Base-by-base conservation (phyloP, 306 rosid genomes). In the Pyrus pyrifolia region DNA sequence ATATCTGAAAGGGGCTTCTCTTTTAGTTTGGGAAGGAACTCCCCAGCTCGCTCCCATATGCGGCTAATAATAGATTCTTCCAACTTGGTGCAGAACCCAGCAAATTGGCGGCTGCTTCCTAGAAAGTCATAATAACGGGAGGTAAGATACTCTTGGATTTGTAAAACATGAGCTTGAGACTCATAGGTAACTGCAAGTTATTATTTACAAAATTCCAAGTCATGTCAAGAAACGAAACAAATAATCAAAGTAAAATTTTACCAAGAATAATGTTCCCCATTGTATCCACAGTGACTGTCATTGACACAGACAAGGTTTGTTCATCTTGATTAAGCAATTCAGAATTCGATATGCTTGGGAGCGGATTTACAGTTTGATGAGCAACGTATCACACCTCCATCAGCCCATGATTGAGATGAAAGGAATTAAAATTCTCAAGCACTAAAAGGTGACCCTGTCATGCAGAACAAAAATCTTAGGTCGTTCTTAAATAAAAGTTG, bases 81-180 rank as follows among this genome's bases (percentile, higher is more conserved):
- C 82, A 75, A 82, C 71, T 91, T 90, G 62, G 89, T 86, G 85
- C 77, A 69, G 87, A 94, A 91, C 59, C 96, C 97, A 71, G 78
- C 84, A 84, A 94, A 94, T 78, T 91, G 91, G 42, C 95, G 93
- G 84, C 98, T 94, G 78, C 98, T 94, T 72, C 98, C 98, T 94
- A 75, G 63, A 67, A 69, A 38, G 45, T 14, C 68, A 75, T 63
- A 78, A 70, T n/a, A 38, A 62, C 1, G n/a, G n/a, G 45, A 38
- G 46, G 67, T 52, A 57, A 68, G 23, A 68, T 14, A 23, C 62
- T 12, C 21, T 30, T 27, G 17, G 63, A 63, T 38, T 40, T 33
- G 49, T 49, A 45, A n/a, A 62, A 55, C 13, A 6, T 11, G 30
- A 57, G 18, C 27, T 57, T 57, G 30, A 61, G 66, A 25, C 14